Percentiles rank a stretch among this genome's conserved stretches.
Evolutionary conservation across 495 filamentous ascomycete species (phyloP).

Genomic region (Annulohypoxylon bovei): DNA sequence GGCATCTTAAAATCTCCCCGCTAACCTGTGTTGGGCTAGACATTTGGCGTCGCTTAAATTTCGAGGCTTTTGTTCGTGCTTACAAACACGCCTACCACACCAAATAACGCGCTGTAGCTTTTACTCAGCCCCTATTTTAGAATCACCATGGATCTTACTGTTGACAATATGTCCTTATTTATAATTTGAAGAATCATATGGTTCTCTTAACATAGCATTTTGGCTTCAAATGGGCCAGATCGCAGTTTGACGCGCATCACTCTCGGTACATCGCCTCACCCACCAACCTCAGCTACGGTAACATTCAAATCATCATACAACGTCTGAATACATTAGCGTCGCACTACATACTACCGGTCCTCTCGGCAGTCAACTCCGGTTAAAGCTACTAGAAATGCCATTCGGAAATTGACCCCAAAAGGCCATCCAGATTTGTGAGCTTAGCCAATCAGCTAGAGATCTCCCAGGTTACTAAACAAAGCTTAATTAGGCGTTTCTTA

Average conservation of each 20-base stretch:
- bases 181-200: neutral
- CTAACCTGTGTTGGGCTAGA: conserved; percentile 5
- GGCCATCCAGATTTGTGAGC: conserved; percentile 15
- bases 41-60: conserved; percentile 11
- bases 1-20: conserved; percentile 25
- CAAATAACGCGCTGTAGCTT: neutral
- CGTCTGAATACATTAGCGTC: conserved; percentile 37
- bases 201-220: conserved; percentile 2
- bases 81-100: neutral
- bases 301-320: conserved; percentile 32
- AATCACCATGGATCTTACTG: neutral
- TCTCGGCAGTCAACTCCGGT: conserved; percentile 40
- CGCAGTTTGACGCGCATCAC: conserved; percentile 24
- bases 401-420: conserved; percentile 29
- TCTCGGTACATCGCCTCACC: conserved; percentile 37
- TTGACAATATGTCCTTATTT: neutral
- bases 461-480: conserved; percentile 13
- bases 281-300: conserved; percentile 26
- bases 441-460: conserved; percentile 18
- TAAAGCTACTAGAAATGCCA: conserved; percentile 34
- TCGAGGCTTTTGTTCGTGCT: neutral
- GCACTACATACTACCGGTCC: conserved; percentile 38
- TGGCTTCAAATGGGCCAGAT: conserved; percentile 21
- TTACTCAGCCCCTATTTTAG: neutral
- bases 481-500: conserved; percentile 25